Evolutionary conservation across 306 rosid genomes (phyloP), one percentile per base, ranked within the genome.

Genomic region (Cucumis cinereus): DNA sequence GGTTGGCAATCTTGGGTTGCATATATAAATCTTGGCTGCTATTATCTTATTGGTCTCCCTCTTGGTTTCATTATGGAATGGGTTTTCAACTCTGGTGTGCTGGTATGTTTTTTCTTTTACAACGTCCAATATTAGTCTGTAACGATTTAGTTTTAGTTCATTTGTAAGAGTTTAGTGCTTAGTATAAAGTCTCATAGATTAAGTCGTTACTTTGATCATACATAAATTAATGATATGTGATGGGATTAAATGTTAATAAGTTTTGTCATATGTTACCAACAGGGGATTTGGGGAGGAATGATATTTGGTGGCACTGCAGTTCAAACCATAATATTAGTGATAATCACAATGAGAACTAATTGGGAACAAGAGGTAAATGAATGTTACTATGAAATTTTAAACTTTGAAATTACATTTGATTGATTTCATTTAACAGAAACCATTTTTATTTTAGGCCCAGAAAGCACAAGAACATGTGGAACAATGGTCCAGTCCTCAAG

Each of bases 1-100:
- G 93, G 93, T 38, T 87, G 93, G 93, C 93, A 89, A 81, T 84
- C 78, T 36, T 74, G 16, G 15, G 91, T 89, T 1, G 93, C 93
- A 17, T 89, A 81, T 24, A 16, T 89, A 50, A 89, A 89, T 33
- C 23, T 89, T 22, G 91, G 90, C 0, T 85, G 89, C 78, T 89
- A 89, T 61, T 89, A 89, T 47, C 0, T 85, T 3, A 47, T 85
- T 7, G 93, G 93, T 0, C 87, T 84, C 10, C 73, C 54, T 7
- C 75, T 11, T 64, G 74, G 77, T 10, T 16, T 73, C 35, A 1
- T 73, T 0, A 47, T 72, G 57, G 45, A 23, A 49, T 72, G 76
- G 76, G 22, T 10, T 40, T 53, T 30, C 60, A 9, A 72, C 43
- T 47, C 57, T 17, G 76, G 76, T 2, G 76, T 72, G 47, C 47